Percentiles rank a stretch among this genome's conserved stretches.
These are phyloP conservation scores for Waltiozyma sp. DNA, from an alignment of 1,139 yeast species.

Conservation along the genomic window DNA sequence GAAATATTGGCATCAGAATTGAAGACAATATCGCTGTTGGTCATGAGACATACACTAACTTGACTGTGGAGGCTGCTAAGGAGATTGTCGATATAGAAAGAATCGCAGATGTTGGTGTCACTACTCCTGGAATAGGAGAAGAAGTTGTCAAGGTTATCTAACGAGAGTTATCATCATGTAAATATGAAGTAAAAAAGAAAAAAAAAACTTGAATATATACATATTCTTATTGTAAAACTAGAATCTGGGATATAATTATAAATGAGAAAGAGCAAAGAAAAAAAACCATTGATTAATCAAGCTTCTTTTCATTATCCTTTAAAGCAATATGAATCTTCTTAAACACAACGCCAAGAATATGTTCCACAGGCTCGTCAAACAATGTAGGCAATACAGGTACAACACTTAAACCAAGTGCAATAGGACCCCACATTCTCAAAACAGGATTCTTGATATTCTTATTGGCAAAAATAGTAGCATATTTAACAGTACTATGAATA, in stretches of 20 bases:
- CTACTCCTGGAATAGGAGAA: slow-evolving; percentile 37
- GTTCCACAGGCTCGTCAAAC: slow-evolving; percentile 78
- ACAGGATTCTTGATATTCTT: slow-evolving; percentile 38
- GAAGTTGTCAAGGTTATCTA: slow-evolving; percentile 35
- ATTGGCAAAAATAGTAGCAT: slow-evolving; percentile 42
- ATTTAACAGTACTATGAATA: slow-evolving; percentile 68
- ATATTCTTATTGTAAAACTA: no score
- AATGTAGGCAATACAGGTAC: slow-evolving; percentile 72
- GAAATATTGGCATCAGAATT: slow-evolving; percentile 87
- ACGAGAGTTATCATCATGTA: background rate
- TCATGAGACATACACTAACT: slow-evolving; percentile 39
- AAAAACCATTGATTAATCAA: no score
- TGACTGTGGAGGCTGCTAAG: slow-evolving; percentile 77
- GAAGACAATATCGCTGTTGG: slow-evolving; percentile 90
- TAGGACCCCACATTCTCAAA: slow-evolving; percentile 62
- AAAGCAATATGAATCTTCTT: slow-evolving; percentile 37
- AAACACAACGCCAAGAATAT: slow-evolving; percentile 52
- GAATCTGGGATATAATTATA: no score
- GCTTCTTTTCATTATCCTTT: background rate
- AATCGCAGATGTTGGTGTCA: slow-evolving; percentile 44
- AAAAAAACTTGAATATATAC: no score
- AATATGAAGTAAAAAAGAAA: background rate
- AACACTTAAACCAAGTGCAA: slow-evolving; percentile 60
- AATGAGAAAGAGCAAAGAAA: no score
- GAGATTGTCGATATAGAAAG: slow-evolving; percentile 73